A percentile compares a stretch with the other conserved stretches of the same genome.
phyloP scores from a whole-genome alignment of 108 stramenopile species.

The Phaeodactylum tricornutum region DNA sequence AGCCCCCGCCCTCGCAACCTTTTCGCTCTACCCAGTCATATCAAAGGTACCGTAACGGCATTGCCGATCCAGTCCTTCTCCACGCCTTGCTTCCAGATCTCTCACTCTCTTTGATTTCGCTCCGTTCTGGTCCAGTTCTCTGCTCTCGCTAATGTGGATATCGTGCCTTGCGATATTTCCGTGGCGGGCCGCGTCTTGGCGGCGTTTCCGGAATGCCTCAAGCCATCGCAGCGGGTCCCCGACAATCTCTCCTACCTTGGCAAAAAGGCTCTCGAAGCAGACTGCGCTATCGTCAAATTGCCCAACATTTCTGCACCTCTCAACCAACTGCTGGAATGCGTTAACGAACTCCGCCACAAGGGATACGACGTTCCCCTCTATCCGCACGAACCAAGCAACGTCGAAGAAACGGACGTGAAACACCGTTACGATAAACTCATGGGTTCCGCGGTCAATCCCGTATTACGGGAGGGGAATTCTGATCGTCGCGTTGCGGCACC shows the following conservation, averaged over 20 bases:
- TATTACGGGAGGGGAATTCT: conserved; percentile 87
- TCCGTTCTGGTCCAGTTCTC: conserved; percentile 34
- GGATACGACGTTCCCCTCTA: conserved; percentile 90
- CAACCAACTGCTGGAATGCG: conserved; percentile 83
- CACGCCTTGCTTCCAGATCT: no score
- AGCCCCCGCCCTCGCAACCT: conserved; percentile 90
- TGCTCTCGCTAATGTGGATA: conserved; percentile 55
- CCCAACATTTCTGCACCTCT: conserved; percentile 79
- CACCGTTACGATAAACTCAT: conserved; percentile 64
- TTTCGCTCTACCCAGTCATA: conserved; percentile 75
- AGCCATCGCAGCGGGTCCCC: conserved; percentile 68
- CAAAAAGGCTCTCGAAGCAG: conserved; percentile 69
- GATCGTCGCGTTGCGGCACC: conserved; percentile 87
- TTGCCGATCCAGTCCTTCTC: no score
- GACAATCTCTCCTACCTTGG: conserved; percentile 82
- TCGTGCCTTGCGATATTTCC: conserved; percentile 79
- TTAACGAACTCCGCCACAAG: conserved; percentile 80
- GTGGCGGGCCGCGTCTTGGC: conserved; percentile 79
- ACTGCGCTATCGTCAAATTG: conserved; percentile 74
- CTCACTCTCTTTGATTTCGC: background rate
- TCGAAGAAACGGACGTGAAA: conserved; percentile 59
- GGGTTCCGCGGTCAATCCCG: conserved; percentile 89
- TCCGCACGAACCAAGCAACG: conserved; percentile 63
- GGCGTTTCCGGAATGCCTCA: conserved; percentile 72
- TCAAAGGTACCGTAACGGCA: conserved; percentile 66